phyloP scores from a whole-genome alignment of 2,329 filamentous ascomycete species.

The Aspergillus awamori region DNA sequence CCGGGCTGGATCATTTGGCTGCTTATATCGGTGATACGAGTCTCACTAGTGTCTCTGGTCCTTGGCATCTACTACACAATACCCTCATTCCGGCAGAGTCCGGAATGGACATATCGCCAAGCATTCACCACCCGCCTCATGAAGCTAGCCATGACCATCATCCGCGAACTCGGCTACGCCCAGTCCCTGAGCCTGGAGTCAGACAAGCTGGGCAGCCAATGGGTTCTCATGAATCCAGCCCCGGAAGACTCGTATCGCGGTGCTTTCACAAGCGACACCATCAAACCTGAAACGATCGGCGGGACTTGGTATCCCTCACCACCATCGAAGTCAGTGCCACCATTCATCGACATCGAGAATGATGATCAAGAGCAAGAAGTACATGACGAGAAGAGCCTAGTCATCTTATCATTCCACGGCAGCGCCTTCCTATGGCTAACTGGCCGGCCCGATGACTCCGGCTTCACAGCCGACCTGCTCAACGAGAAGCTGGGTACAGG shows the following conservation, averaged over 20 bases:
- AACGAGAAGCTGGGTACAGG: not conserved
- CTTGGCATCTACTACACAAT: not conserved
- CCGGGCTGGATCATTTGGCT: conserved; percentile 1
- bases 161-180: not conserved
- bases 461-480: not conserved
- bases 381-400: not conserved
- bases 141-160: not conserved
- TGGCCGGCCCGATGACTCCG: conserved; percentile 1
- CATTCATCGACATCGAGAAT: not conserved
- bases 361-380: not conserved
- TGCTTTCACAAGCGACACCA: not conserved
- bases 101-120: conserved; percentile 4
- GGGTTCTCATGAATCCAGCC: not conserved
- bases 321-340: not conserved
- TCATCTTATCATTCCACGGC: conserved; percentile 1
- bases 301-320: conserved; percentile 2
- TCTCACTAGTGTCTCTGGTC: not conserved
- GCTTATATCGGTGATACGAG: not conserved
- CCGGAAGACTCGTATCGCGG: not conserved
- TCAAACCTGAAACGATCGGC: not conserved
- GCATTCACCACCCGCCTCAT: not conserved
- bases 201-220: not conserved
- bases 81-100: not conserved
- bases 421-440: conserved; percentile 4
- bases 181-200: conserved; percentile 1